phyloP scores from a whole-genome alignment of 306 rosid species.

The Gillenia trifoliata region DNA sequence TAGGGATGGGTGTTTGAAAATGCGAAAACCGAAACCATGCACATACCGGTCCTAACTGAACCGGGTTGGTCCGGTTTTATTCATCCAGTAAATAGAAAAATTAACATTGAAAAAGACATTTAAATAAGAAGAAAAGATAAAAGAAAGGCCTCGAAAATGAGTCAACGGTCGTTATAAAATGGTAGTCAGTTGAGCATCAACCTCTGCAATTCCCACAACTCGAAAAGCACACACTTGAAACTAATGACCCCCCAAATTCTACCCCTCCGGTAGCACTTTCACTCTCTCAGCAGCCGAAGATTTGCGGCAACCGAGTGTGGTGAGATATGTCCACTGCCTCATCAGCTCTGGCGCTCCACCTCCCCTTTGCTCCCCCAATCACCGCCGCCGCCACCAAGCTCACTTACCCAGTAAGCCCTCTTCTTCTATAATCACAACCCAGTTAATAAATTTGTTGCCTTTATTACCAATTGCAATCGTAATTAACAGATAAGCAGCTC shows the following conservation, averaged over 20 bases:
- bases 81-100: not conserved
- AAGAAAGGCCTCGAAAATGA: not conserved
- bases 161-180: not conserved
- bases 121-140: not conserved
- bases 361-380: constrained; percentile 23
- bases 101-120: not conserved
- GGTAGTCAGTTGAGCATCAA: not conserved
- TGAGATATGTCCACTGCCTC: constrained; percentile 3
- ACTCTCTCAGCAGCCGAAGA: not conserved
- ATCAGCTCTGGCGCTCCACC: constrained; percentile 18
- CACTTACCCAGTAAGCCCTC: constrained; percentile 21
- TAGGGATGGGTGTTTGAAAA: not conserved
- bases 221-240: not conserved
- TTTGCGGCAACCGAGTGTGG: not conserved
- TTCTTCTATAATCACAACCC: not conserved
- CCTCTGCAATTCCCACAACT: not conserved
- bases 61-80: not conserved
- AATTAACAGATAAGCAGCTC: constrained; percentile 21
- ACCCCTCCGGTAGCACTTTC: not conserved
- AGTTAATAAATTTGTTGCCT: not conserved
- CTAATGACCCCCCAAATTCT: not conserved
- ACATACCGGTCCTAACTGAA: not conserved
- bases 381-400: constrained; percentile 7
- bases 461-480: not conserved
- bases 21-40: not conserved